phyloP scores from a whole-genome alignment of 768 basidiomycete genomes.

The Kwoniella mangroviensis region DNA sequence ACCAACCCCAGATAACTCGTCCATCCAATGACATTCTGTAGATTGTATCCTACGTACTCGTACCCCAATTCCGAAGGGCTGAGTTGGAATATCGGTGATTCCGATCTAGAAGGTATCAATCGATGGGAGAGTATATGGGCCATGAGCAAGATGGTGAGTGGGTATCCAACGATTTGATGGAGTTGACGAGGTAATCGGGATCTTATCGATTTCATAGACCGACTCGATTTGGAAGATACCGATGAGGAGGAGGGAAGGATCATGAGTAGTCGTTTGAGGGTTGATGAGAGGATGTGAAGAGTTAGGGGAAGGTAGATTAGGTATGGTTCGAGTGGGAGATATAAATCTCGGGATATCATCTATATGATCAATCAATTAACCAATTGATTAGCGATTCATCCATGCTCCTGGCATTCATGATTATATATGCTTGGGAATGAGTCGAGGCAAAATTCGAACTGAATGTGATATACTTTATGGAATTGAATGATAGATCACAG shows the following conservation, averaged over 20 bases:
- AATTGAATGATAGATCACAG: no score
- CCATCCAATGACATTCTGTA: slow-evolving; percentile 65
- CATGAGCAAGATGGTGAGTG: slow-evolving; percentile 65
- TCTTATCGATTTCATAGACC: slow-evolving; percentile 6
- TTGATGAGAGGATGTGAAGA: slow-evolving; percentile 67
- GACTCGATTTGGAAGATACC: slow-evolving; percentile 11
- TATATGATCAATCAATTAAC: slow-evolving; percentile 48
- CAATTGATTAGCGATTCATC: neutral
- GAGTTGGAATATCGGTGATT: slow-evolving; percentile 65
- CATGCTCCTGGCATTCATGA: neutral
- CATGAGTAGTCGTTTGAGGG: slow-evolving; percentile 67
- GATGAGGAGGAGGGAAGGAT: slow-evolving; percentile 33
- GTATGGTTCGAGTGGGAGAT: slow-evolving; percentile 73
- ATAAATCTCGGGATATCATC: slow-evolving; percentile 84
- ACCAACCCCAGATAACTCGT: slow-evolving; percentile 70
- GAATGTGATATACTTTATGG: no score
- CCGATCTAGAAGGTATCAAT: slow-evolving; percentile 62
- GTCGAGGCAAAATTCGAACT: no score
- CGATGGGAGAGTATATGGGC: slow-evolving; percentile 75
- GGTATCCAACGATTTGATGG: slow-evolving; percentile 67
- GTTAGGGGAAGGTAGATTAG: slow-evolving; percentile 72
- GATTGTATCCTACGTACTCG: slow-evolving; percentile 76
- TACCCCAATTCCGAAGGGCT: slow-evolving; percentile 79
- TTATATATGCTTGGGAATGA: no score
- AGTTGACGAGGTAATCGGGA: slow-evolving; percentile 57